phyloP scores from a whole-genome alignment of 2,329 filamentous ascomycete genomes.

The Aspergillus novoparasiticus region DNA sequence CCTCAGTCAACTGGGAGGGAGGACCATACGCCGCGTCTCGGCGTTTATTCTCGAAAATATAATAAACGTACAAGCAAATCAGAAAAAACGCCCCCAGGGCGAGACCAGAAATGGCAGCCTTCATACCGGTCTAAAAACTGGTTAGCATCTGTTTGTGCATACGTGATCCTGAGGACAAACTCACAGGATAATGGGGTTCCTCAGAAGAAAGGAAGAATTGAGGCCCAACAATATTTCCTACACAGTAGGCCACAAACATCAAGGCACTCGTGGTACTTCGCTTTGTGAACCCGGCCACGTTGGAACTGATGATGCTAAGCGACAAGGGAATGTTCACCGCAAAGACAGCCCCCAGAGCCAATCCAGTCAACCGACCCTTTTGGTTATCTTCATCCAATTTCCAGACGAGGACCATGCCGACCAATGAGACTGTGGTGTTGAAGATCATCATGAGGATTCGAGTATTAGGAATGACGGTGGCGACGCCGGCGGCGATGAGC shows the following conservation, averaged over 20 bases:
- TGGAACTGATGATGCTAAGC: slow-evolving; percentile 37
- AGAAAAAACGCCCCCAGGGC: slow-evolving; percentile 34
- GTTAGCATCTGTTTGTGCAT: background rate
- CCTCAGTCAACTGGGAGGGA: slow-evolving; percentile 25
- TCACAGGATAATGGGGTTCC: slow-evolving; percentile 34
- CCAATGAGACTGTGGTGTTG: slow-evolving; percentile 30
- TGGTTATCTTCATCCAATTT: slow-evolving; percentile 26
- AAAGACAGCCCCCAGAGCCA: slow-evolving; percentile 36
- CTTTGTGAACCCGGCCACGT: slow-evolving; percentile 41
- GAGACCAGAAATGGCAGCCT: slow-evolving; percentile 33
- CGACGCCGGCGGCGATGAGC: slow-evolving; percentile 29
- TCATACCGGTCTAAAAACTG: slow-evolving; percentile 35
- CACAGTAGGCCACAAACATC: slow-evolving; percentile 50
- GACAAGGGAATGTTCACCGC: slow-evolving; percentile 40
- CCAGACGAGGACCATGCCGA: slow-evolving; percentile 39
- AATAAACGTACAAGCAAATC: slow-evolving; percentile 31
- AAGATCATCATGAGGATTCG: slow-evolving; percentile 39
- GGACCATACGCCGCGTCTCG: slow-evolving; percentile 32
- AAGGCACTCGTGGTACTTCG: slow-evolving; percentile 44
- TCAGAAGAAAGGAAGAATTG: slow-evolving; percentile 36
- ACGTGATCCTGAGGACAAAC: slow-evolving; percentile 5
- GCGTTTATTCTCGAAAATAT: slow-evolving; percentile 34
- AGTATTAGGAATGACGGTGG: slow-evolving; percentile 28
- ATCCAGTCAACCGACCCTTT: slow-evolving; percentile 31
- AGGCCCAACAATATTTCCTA: slow-evolving; percentile 38